Evolutionary conservation across 352 stramenopile species (phyloP).

Genomic region (Phytophthora vignae): DNA sequence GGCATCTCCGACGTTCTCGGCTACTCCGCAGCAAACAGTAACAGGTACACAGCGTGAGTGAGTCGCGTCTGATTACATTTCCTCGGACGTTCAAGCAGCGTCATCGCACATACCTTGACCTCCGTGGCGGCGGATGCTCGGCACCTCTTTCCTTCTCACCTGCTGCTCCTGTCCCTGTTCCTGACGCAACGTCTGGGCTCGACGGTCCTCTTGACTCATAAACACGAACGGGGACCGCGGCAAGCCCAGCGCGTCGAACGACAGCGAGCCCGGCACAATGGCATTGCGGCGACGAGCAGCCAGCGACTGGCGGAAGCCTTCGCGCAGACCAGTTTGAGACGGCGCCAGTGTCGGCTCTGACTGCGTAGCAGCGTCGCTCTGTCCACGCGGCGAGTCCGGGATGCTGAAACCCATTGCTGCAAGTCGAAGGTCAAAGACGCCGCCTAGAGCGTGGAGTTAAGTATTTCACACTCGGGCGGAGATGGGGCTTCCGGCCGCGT

Average conservation of each 20-base stretch:
- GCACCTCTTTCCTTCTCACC: slow-evolving; percentile 1
- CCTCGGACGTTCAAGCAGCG: slow-evolving; percentile 2
- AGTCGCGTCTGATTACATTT: slow-evolving; percentile 12
- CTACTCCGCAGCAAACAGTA: slow-evolving; percentile 14
- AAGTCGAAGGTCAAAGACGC: slow-evolving; percentile 11
- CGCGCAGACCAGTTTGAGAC: slow-evolving; percentile 17
- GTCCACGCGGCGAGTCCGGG: slow-evolving; percentile 53
- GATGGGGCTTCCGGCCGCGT: slow-evolving; percentile 12
- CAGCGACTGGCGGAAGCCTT: slow-evolving; percentile 36
- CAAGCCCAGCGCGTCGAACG: slow-evolving; percentile 52
- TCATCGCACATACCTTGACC: slow-evolving; percentile 13
- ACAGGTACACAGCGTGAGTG: slow-evolving; percentile 11
- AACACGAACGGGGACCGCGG: slow-evolving; percentile 53
- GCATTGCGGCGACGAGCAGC: slow-evolving; percentile 60
- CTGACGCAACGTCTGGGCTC: slow-evolving; percentile 43
- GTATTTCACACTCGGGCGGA: slow-evolving; percentile 34
- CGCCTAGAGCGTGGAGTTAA: slow-evolving; percentile 16
- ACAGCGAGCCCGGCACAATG: slow-evolving; percentile 54
- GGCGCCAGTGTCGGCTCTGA: slow-evolving; percentile 4
- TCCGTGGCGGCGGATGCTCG: slow-evolving; percentile 18
- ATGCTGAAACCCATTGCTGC: slow-evolving; percentile 76
- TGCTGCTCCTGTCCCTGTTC: slow-evolving; percentile 32
- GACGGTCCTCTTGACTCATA: slow-evolving; percentile 40
- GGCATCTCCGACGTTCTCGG: slow-evolving; percentile 19
- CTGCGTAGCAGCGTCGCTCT: slow-evolving; percentile 25